phyloP scores from a whole-genome alignment of 495 filamentous ascomycete genomes.

The Podospora pseudopauciseta region DNA sequence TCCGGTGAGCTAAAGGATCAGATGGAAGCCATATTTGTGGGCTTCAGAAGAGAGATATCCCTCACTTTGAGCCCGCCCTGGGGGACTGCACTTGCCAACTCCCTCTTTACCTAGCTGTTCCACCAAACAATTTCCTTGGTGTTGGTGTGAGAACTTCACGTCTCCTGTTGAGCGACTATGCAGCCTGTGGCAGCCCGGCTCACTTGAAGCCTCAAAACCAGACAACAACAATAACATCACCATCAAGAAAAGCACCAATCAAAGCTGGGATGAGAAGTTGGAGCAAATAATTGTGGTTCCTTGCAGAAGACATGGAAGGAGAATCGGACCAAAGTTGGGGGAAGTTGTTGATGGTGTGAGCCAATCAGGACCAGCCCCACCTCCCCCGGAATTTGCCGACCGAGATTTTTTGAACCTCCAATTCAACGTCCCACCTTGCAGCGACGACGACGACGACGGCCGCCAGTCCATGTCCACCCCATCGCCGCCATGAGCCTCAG shows the following conservation, averaged over 20 bases:
- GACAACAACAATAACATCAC: neutral
- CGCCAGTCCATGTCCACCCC: constrained; percentile 24
- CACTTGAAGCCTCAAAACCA: neutral
- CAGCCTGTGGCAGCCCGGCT: neutral
- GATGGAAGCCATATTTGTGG: neutral
- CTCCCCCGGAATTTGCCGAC: constrained; percentile 26
- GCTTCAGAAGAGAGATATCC: neutral
- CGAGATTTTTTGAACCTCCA: constrained; percentile 24
- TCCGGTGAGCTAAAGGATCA: no score
- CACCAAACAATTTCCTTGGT: neutral
- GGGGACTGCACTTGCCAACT: no score
- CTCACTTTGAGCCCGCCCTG: no score
- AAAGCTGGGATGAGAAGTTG: neutral
- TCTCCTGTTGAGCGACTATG: neutral
- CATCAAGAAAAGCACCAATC: neutral
- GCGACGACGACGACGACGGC: neutral
- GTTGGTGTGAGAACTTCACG: neutral
- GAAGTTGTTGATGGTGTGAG: constrained; percentile 3
- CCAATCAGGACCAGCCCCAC: constrained; percentile 13
- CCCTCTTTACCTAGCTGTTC: neutral
- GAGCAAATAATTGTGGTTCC: neutral
- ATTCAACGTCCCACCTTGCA: neutral
- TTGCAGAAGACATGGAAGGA: neutral
- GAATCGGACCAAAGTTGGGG: neutral
- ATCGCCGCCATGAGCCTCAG: constrained; percentile 44